A percentile compares a stretch with the other conserved stretches of the same genome.
Evolutionary conservation across 2,329 filamentous ascomycete species (phyloP).

Genomic region (Botryosphaeria dothidea): DNA sequence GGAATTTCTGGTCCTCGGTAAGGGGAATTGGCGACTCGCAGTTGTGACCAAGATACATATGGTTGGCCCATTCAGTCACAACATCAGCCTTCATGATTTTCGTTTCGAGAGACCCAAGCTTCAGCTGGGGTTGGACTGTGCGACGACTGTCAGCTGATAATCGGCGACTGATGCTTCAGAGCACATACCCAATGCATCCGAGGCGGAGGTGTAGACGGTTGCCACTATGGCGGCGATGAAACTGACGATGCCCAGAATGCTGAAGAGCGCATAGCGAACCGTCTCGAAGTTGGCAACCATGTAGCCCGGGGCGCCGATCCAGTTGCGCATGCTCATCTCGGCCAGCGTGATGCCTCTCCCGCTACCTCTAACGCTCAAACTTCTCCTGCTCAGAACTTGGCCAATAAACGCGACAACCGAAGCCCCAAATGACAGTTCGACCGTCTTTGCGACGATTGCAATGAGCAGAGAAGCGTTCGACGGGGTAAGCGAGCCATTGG

Average conservation of each 20-base stretch:
- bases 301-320: conserved; percentile 66
- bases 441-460: conserved; percentile 72
- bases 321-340: conserved; percentile 75
- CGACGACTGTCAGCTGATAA: not conserved
- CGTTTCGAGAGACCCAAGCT: conserved; percentile 55
- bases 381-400: conserved; percentile 70
- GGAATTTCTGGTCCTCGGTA: conserved; percentile 40
- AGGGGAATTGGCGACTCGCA: conserved; percentile 64
- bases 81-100: conserved; percentile 59
- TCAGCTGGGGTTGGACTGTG: conserved; percentile 68
- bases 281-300: conserved; percentile 69
- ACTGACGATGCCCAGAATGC: conserved; percentile 64
- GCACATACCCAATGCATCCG: conserved; percentile 62
- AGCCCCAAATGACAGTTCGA: conserved; percentile 76
- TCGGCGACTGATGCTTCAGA: not conserved
- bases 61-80: conserved; percentile 64
- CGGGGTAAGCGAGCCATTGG: conserved; percentile 55
- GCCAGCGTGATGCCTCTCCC: conserved; percentile 70
- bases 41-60: conserved; percentile 52
- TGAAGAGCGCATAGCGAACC: conserved; percentile 63
- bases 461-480: conserved; percentile 67
- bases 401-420: conserved; percentile 75
- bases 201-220: conserved; percentile 75
- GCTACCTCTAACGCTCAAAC: conserved; percentile 55
- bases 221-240: conserved; percentile 65